phyloP scores from a whole-genome alignment of 176 grass and related monocot genomes.

The Alopecurus myosuroides region DNA sequence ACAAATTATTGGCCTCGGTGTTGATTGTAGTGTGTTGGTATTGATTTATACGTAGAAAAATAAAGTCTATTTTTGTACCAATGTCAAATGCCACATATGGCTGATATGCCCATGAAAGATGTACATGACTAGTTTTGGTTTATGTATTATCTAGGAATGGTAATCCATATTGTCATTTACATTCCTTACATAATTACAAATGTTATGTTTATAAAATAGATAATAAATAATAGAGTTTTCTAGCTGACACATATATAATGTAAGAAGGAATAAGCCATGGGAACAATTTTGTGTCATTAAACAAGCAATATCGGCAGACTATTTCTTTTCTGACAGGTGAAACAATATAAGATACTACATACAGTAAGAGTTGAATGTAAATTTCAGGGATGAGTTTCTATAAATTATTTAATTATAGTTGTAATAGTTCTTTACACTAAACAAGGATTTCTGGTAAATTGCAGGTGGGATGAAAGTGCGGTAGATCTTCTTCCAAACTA shows the following conservation, averaged over 20 bases:
- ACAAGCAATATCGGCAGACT: background rate
- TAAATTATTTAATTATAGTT: too few relatives aligned
- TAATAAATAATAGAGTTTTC: background rate
- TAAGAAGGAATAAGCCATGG: too few relatives aligned
- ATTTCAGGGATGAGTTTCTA: background rate
- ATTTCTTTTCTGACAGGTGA: background rate
- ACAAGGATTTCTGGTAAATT: background rate
- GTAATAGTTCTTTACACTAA: too few relatives aligned
- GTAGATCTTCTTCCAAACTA: background rate
- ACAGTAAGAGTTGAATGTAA: background rate
- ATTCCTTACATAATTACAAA: background rate
- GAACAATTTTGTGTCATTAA: too few relatives aligned
- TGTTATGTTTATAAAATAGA: background rate
- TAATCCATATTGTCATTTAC: background rate
- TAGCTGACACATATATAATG: too few relatives aligned
- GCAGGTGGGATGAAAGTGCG: background rate
- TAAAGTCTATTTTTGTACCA: too few relatives aligned
- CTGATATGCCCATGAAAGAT: background rate
- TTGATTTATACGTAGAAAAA: too few relatives aligned
- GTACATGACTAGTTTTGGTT: background rate
- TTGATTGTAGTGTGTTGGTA: too few relatives aligned
- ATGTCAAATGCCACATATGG: background rate
- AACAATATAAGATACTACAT: background rate
- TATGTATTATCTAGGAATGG: background rate
- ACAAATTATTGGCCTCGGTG: too few relatives aligned